Conservation (phyloP, 495 filamentous ascomycete species). For the Talaromyces liani region DNA sequence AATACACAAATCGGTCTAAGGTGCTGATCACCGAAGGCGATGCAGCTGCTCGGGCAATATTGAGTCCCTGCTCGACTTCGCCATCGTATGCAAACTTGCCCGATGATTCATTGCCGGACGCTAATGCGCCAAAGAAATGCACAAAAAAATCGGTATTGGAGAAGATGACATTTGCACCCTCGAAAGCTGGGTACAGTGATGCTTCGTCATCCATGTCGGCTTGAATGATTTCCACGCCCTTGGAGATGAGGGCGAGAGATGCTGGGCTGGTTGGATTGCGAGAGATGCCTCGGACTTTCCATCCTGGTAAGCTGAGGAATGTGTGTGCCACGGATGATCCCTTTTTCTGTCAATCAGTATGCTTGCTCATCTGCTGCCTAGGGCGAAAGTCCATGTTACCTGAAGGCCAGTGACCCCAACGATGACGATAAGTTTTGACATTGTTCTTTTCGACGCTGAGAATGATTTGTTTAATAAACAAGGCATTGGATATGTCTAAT, state of each 20-base stretch:
- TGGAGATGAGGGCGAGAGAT: slow-evolving; percentile 16
- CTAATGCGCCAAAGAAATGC: slow-evolving; percentile 13
- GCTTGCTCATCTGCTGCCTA: not conserved
- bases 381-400: not conserved
- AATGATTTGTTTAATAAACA: not conserved
- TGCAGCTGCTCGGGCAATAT: slow-evolving; percentile 41
- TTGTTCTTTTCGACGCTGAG: not conserved
- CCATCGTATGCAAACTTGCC: slow-evolving; percentile 38
- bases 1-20: slow-evolving; percentile 42
- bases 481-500: not conserved
- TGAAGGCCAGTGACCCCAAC: slow-evolving; percentile 38
- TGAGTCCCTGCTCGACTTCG: slow-evolving; percentile 42
- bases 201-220: slow-evolving; percentile 36
- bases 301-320: slow-evolving; percentile 27
- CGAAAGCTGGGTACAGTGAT: slow-evolving; percentile 38
- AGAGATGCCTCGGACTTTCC: slow-evolving; percentile 36
- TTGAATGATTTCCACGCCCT: slow-evolving; percentile 42
- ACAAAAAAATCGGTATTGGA: slow-evolving; percentile 44
- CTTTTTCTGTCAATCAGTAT: not conserved
- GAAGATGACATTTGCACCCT: slow-evolving; percentile 43
- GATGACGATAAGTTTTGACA: slow-evolving; percentile 20
- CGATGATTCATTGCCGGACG: slow-evolving; percentile 12
- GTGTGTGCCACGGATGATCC: slow-evolving; percentile 37
- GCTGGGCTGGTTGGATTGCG: slow-evolving; percentile 34
- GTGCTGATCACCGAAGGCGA: slow-evolving; percentile 24